Conservation (phyloP, 2,329 filamentous ascomycete species). For the Lachnellula occidentalis region DNA sequence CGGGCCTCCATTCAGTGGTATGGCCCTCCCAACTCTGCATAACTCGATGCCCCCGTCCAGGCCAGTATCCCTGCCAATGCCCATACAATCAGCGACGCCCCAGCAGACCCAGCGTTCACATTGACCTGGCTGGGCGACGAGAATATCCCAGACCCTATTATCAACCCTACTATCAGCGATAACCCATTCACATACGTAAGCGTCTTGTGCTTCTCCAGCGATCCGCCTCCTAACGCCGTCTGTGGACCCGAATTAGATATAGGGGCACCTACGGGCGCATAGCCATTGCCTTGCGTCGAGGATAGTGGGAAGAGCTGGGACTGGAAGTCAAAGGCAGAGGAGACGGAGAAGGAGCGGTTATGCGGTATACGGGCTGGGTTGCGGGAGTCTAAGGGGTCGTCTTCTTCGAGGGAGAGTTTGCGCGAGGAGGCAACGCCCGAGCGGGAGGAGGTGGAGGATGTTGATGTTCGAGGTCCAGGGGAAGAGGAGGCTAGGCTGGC, state of each 20-base stretch:
- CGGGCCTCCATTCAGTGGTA: constrained; percentile 88
- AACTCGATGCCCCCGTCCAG: constrained; percentile 93
- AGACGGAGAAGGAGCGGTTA: constrained; percentile 76
- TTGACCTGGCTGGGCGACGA: constrained; percentile 92
- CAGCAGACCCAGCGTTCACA: constrained; percentile 82
- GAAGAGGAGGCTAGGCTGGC: constrained; percentile 89
- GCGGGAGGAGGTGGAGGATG: constrained; percentile 68
- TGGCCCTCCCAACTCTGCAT: constrained; percentile 91
- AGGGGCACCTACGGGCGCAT: constrained; percentile 79
- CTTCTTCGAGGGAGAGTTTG: constrained; percentile 79
- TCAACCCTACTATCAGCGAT: constrained; percentile 83
- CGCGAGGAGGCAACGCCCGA: constrained; percentile 92
- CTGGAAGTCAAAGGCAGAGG: constrained; percentile 94
- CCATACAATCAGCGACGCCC: constrained; percentile 89
- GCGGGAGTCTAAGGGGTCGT: constrained; percentile 68
- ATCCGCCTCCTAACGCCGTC: constrained; percentile 63
- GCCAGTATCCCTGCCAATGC: constrained; percentile 83
- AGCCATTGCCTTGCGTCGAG: constrained; percentile 69
- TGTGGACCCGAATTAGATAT: constrained; percentile 51
- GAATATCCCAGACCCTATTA: constrained; percentile 96
- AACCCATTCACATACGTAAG: constrained; percentile 92
- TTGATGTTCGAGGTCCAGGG: constrained; percentile 52
- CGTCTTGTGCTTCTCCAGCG: constrained; percentile 90
- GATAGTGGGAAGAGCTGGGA: constrained; percentile 88
- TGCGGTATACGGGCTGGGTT: constrained; percentile 45